Percentiles rank a stretch among this genome's conserved stretches.
phyloP scores from a whole-genome alignment of 2,329 filamentous ascomycete species.

The Pseudogymnoascus sp. region DNA sequence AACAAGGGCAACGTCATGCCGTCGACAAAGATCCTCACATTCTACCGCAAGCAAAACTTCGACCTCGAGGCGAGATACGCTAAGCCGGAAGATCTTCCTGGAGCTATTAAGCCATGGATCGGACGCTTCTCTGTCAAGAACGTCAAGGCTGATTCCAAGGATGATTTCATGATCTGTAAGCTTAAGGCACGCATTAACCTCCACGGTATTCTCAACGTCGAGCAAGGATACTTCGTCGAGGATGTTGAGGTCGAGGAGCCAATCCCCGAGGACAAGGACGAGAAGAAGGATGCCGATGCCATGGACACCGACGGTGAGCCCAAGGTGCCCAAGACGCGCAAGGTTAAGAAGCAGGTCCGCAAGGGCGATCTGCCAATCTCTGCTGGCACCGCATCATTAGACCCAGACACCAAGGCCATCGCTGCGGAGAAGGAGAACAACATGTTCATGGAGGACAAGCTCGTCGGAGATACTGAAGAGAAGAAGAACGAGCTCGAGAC shows the following conservation, averaged over 20 bases:
- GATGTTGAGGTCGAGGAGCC: slow-evolving; percentile 96
- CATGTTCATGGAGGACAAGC: slow-evolving; percentile 98
- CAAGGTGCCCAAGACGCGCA: slow-evolving; percentile 74
- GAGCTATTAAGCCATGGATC: slow-evolving; percentile 90
- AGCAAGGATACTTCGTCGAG: slow-evolving; percentile 96
- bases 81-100: slow-evolving; percentile 77
- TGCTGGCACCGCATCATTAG: slow-evolving; percentile 73
- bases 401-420: slow-evolving; percentile 57
- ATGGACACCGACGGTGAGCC: slow-evolving; percentile 76
- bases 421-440: slow-evolving; percentile 73
- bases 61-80: slow-evolving; percentile 93
- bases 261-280: slow-evolving; percentile 62
- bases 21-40: slow-evolving; percentile 97
- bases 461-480: slow-evolving; percentile 95
- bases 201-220: slow-evolving; percentile 91
- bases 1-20: slow-evolving; percentile 95
- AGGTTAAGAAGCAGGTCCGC: slow-evolving; percentile 98
- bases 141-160: slow-evolving; percentile 85
- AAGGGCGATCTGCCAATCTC: slow-evolving; percentile 92
- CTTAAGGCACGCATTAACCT: slow-evolving; percentile 95
- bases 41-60: slow-evolving; percentile 97
- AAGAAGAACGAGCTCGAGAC: slow-evolving; percentile 99
- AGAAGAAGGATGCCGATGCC: slow-evolving; percentile 62
- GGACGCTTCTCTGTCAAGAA: slow-evolving; percentile 97
- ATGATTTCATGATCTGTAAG: slow-evolving; percentile 99